Evolutionary conservation across 306 rosid genomes (phyloP).

Genomic region (Crotalaria pallida): DNA sequence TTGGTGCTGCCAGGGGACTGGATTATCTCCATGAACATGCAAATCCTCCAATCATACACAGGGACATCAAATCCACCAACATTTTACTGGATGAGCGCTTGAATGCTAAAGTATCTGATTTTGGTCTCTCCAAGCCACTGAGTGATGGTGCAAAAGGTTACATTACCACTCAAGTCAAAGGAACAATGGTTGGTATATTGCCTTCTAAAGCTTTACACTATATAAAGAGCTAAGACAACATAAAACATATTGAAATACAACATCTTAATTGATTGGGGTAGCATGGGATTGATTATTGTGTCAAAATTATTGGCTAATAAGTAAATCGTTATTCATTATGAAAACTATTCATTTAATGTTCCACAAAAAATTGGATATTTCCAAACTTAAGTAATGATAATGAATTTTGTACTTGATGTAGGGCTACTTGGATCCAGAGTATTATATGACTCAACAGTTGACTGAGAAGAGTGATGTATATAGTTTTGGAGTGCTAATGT

Average conservation of each 20-base stretch:
- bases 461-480: constrained; percentile 78
- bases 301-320: neutral
- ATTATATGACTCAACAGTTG: constrained; percentile 47
- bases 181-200: constrained; percentile 60
- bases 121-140: constrained; percentile 74
- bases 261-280: neutral
- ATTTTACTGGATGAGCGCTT: constrained; percentile 60
- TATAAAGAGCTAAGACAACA: neutral
- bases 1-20: constrained; percentile 77
- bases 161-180: constrained; percentile 73
- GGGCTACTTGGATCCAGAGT: constrained; percentile 71
- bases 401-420: constrained; percentile 21
- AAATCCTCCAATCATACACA: constrained; percentile 72
- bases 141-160: constrained; percentile 47
- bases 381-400: neutral
- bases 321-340: neutral
- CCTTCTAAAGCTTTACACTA: neutral
- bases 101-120: constrained; percentile 75
- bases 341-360: neutral
- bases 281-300: neutral
- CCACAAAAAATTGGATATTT: neutral
- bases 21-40: constrained; percentile 76
- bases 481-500: constrained; percentile 66
- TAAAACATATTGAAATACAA: neutral
- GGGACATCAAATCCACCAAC: constrained; percentile 81